Base-by-base conservation (phyloP, 2,329 filamentous ascomycete species). In the Neurospora sp. region DNA sequence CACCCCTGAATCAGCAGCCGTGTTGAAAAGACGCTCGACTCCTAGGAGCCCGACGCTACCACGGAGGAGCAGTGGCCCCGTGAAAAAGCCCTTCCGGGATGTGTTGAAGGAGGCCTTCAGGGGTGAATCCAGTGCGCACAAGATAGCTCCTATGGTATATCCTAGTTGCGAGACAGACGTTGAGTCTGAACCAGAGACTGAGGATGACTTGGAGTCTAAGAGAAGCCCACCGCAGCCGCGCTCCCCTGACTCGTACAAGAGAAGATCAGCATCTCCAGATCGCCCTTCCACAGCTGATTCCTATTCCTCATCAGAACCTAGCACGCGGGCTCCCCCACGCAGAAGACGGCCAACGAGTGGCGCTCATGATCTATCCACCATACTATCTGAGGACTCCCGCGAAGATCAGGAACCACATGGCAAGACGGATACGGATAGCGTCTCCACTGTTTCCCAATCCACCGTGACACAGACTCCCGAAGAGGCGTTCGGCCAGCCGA, bases 91-190 rank as follows among this genome's bases (percentile, higher is more conserved):
- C 0, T 82, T 90, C 69, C 83, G 88, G 28, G 88, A 89, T 52
- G 83, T 84, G 66, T 78, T 90, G 9, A 86, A 85, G 69, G 87
- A 88, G 71, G 88, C 87, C 3, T 90, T 90, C 74, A 84, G 84
- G 46, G 88, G 88, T 38, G 87, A 90, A 76, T 90, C 88, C 1
- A 82, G 78, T 3, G 81, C 81, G 10, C 81, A 84, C 70, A 79
- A 80, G 23, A 79, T 83, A 5, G 81, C 81, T 15, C 81, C 83
- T 1, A 80, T 81, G 71, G 80, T 82, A 36, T 87, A 87, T 71
- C 82, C 84, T 43, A 85, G 82, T 68, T 82, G 80, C 40, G 75
- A 77, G 67, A 71, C 75, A 3, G 76, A 77, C 11, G 72, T 71
- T 58, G 73, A 72, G 17, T 72, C 71, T 10, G 74, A 76, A 10